Conservation (phyloP, 2,329 filamentous ascomycete species). For the Stachybotrys echinatus region DNA sequence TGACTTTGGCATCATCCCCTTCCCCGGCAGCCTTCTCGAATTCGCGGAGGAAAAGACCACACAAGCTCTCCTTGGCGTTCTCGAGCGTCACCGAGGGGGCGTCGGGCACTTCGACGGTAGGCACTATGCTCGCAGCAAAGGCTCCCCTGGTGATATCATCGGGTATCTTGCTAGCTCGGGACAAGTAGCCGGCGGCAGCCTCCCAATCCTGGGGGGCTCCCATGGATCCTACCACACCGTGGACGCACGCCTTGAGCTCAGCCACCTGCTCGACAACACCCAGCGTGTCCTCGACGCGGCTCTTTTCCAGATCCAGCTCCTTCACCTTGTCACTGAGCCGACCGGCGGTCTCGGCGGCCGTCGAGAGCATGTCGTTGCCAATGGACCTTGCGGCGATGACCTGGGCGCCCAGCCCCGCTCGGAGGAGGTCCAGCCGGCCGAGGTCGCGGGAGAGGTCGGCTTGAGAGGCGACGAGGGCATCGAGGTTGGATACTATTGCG, state of each 20-base stretch:
- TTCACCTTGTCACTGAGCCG: slow-evolving; percentile 84
- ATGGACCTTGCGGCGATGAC: slow-evolving; percentile 77
- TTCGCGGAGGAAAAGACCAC: slow-evolving; percentile 84
- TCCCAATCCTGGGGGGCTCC: slow-evolving; percentile 98
- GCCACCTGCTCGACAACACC: slow-evolving; percentile 92
- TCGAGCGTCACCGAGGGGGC: slow-evolving; percentile 82
- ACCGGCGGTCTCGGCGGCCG: slow-evolving; percentile 78
- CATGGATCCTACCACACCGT: slow-evolving; percentile 94
- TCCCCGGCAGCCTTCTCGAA: slow-evolving; percentile 89
- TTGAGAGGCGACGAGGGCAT: slow-evolving; percentile 74
- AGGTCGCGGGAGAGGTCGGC: slow-evolving; percentile 83
- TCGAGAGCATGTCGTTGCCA: slow-evolving; percentile 84
- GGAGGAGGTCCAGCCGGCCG: slow-evolving; percentile 79
- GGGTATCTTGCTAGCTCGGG: slow-evolving; percentile 76
- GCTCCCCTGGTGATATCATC: slow-evolving; percentile 72
- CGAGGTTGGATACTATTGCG: slow-evolving; percentile 66
- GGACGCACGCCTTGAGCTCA: slow-evolving; percentile 92
- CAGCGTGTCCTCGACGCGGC: slow-evolving; percentile 82
- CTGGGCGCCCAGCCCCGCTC: slow-evolving; percentile 83
- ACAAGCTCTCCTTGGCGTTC: slow-evolving; percentile 81
- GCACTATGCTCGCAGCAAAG: slow-evolving; percentile 89
- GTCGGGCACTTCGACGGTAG: slow-evolving; percentile 92
- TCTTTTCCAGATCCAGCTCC: slow-evolving; percentile 84
- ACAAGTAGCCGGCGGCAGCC: slow-evolving; percentile 84
- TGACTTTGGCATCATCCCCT: slow-evolving; percentile 83